Base-by-base conservation (phyloP, 305 asterid genomes). In the Rubia occidens region DNA sequence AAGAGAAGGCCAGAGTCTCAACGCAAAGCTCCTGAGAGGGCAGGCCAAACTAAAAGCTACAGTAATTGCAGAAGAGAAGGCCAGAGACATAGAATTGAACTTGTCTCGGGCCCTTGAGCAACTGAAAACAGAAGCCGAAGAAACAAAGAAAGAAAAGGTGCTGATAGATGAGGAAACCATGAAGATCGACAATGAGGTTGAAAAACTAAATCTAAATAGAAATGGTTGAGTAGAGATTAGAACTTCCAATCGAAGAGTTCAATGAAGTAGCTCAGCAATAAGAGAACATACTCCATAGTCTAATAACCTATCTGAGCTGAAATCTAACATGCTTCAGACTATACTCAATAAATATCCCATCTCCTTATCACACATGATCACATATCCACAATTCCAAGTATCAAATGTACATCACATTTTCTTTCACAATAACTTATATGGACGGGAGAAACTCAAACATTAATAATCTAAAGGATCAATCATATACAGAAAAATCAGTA, bases 1-100 rank as follows among this genome's bases (percentile, higher is more conserved):
- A 85, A 82, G 72, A 61, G 85, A 4, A 95, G 86, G 13, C 74
- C 88, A 86, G 85, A 84, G 78, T 71, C 87, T 90, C 68, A 90
- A 79, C 49, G 68, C 86, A 53, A 87, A 90, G 81, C 92, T 90
- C 66, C 73, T 87, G 47, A 79, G 82, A 75, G 95, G 91, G 21
- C 87, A 85, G 74, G 70, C 82, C 7, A 87, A 85, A 80, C 81
- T 90, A 82, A 95, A 87, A 77, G 85, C 85, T 61, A 80, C 82
- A 61, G 77, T 85, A 15, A 81, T 84, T 17, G 83, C 84, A 55
- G 94, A 83, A 82, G 86, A 78, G 69, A 85, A 77, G 69, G 84
- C 88, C 24, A 82, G 79, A 67, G 80, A 77, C 43, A 77, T 86
- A 26, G 29, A 69, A 43, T 82, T 86, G 20, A 85, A 82, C 29